Evolutionary conservation across 2,329 filamentous ascomycete genomes (phyloP).

Genomic region (Dendrostoma leiphaemia): DNA sequence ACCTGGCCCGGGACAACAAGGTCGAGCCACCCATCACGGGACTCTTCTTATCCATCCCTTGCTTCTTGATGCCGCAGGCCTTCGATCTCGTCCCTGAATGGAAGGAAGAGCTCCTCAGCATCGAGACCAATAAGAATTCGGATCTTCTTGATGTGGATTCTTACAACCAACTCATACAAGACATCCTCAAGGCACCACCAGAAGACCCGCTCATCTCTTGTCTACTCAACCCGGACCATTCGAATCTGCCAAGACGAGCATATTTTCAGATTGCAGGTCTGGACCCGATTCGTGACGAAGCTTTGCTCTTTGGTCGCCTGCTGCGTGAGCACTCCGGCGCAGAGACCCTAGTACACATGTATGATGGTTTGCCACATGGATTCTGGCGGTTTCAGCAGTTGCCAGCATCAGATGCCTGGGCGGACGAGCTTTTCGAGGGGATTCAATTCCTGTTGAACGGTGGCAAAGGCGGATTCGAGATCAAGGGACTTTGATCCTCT

Average conservation of each 20-base stretch:
- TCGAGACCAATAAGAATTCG: not conserved
- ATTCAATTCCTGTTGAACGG: too few relatives aligned
- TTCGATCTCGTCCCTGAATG: too few relatives aligned
- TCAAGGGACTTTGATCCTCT: too few relatives aligned
- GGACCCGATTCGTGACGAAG: conserved; percentile 50
- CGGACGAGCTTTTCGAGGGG: too few relatives aligned
- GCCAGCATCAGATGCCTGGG: too few relatives aligned
- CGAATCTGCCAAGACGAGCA: conserved; percentile 38
- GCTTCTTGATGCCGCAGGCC: too few relatives aligned
- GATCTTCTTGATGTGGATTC: not conserved
- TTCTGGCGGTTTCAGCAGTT: conserved; percentile 28
- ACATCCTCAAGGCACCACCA: too few relatives aligned
- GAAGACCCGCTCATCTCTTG: conserved; percentile 1
- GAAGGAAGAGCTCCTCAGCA: not conserved
- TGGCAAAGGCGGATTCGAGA: too few relatives aligned
- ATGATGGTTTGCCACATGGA: conserved; percentile 26
- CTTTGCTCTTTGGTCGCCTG: conserved; percentile 46
- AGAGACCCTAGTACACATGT: conserved; percentile 38
- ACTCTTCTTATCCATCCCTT: conserved; percentile 37
- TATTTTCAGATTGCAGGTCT: conserved; percentile 51
- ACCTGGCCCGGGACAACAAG: conserved; percentile 38
- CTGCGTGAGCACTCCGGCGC: conserved; percentile 40
- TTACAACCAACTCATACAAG: too few relatives aligned
- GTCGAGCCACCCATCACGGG: conserved; percentile 44
- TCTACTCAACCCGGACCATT: conserved; percentile 20